Conservation (phyloP, 1,284 basidiomycete genomes). For the Uromyces viciae-fabae region DNA sequence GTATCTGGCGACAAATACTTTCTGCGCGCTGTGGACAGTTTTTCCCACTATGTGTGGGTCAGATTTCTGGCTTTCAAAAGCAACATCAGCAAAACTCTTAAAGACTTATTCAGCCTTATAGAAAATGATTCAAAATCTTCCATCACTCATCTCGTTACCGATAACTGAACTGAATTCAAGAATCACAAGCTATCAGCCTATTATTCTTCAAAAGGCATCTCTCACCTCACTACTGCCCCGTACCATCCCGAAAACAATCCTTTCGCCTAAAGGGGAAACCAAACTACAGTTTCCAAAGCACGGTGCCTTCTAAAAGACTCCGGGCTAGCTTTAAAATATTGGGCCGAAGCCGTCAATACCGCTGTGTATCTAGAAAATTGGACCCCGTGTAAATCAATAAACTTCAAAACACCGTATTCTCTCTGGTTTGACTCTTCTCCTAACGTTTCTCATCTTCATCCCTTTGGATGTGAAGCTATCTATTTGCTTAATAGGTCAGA, state of each 20-base stretch:
- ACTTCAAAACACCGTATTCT: neutral
- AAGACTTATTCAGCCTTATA: neutral
- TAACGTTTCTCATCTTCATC: neutral
- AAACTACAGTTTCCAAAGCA: neutral
- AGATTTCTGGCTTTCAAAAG: neutral
- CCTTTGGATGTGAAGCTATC: neutral
- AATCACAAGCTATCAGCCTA: neutral
- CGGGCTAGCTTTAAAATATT: neutral
- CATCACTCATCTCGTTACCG: neutral
- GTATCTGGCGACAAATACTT: neutral
- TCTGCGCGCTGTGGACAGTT: neutral
- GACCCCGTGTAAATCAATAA: neutral
- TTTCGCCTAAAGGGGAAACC: neutral
- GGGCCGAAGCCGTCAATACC: neutral
- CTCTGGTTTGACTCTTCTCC: neutral
- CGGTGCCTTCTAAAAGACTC: neutral
- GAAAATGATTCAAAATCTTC: neutral
- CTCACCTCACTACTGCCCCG: neutral
- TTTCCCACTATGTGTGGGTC: neutral
- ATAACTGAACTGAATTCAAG: slow-evolving; percentile 23
- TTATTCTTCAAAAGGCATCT: neutral
- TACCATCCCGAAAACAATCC: slow-evolving; percentile 9
- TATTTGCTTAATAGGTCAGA: neutral
- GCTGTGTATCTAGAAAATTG: neutral
- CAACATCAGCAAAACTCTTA: neutral